Evolutionary conservation across 2,329 filamentous ascomycete species (phyloP), one percentile per base, ranked within the genome.

Genomic region (Chaetomiaceae sp.): DNA sequence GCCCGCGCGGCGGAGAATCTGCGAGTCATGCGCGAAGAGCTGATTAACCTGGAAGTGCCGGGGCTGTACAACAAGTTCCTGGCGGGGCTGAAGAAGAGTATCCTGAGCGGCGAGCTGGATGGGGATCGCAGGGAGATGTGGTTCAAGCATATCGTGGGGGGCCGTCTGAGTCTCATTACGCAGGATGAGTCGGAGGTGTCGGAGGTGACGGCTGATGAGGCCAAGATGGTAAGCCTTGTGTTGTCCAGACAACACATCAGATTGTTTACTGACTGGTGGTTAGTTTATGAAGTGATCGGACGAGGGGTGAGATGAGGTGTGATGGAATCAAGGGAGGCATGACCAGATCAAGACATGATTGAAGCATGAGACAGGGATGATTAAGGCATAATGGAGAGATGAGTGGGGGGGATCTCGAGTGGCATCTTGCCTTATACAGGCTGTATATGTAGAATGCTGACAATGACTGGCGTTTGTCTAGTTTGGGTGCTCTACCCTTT

Each of bases 51-150:
- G 27, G 91, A 96, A 65, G 83, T 89, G 66, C 86, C 89, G 0
- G 78, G 67, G 0, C 63, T 89, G 25, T 99, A 88, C 69, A 96
- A 97, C 65, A 74, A 78, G 1, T 87, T 91, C 59, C 63, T 95
- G 37, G 74, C 68, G 36, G 77, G 79, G 30, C 69, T 97, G 62
- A 97, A 96, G 74, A 75, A 75, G 59, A 82, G 84, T 51, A 66
- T 96, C 1, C 67, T 90, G 7, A 78, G 75, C 0, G 87, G 84
- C 0, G 79, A 86, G 60, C 70, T 96, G 2, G 84, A 85, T 33
- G 90, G 89, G 0, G 86, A 95, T 62, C 75, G 90, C 49, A 79
- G 79, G 58, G 89, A 95, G 64, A 84, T 96, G 72, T 96, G 90
- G 90, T 87, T 57, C 37, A 59, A 82, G 73, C 75, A 80, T 60